A percentile compares a stretch with the other conserved stretches of the same genome.
Evolutionary conservation across 192 early-diverging fungal species (phyloP).

Genomic region (Gaertneriomyces semiglobifer): DNA sequence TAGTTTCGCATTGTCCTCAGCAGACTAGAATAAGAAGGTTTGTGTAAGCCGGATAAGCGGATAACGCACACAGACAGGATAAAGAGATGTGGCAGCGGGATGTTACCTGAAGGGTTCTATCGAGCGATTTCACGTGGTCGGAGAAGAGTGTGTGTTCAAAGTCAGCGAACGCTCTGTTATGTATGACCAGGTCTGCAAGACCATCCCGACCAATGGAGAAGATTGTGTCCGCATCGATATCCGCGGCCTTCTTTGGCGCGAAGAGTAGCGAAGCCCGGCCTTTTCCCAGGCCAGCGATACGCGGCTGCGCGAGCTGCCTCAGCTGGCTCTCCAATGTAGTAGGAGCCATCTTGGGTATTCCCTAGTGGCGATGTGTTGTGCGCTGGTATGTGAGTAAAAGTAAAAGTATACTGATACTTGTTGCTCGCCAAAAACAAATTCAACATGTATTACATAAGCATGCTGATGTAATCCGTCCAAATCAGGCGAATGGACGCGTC

Average conservation of each 20-base stretch:
- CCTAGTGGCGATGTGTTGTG: background rate
- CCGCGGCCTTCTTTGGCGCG: conserved; percentile 75
- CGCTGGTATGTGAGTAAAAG: too few species aligned
- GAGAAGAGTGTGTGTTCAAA: conserved; percentile 80
- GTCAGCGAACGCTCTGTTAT: conserved; percentile 60
- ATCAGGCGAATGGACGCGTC: too few species aligned
- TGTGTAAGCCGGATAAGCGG: background rate
- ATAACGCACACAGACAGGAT: background rate
- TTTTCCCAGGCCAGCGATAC: conserved; percentile 43
- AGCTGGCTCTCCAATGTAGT: conserved; percentile 27
- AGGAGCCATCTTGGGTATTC: conserved; percentile 8
- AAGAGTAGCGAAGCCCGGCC: conserved; percentile 78
- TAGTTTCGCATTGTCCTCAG: conserved; percentile 74
- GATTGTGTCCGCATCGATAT: conserved; percentile 83
- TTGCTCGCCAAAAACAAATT: too few species aligned
- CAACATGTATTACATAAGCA: too few species aligned
- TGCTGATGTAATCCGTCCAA: too few species aligned
- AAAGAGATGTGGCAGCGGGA: background rate
- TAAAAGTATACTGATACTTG: too few species aligned
- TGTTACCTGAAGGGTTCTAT: conserved; percentile 68
- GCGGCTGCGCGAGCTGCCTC: conserved; percentile 18
- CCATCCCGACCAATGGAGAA: conserved; percentile 79
- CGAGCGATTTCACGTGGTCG: conserved; percentile 69
- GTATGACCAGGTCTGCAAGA: conserved; percentile 65
- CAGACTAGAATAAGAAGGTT: conserved; percentile 48